These are phyloP conservation scores for Xylaria sp. DNA, from an alignment of 2,329 filamentous ascomycete species.

Conservation along the genomic window DNA sequence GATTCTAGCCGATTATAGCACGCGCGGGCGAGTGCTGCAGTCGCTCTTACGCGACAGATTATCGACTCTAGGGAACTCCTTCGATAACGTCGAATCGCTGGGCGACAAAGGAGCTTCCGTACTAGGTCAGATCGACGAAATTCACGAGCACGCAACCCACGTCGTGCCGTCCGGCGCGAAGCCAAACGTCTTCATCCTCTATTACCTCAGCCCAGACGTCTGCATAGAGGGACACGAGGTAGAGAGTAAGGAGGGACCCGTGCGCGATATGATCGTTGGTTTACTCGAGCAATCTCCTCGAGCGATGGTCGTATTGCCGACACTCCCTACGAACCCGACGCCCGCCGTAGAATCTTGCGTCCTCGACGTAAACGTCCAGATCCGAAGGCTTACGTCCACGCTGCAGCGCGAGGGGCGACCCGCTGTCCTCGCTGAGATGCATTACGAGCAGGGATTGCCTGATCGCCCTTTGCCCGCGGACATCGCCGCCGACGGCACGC, in stretches of 20 bases:
- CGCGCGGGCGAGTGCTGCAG: conserved; percentile 31
- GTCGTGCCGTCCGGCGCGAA: conserved; percentile 44
- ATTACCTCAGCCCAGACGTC: conserved; percentile 45
- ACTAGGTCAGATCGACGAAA: conserved; percentile 39
- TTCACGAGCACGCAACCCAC: conserved; percentile 41
- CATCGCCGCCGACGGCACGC: conserved; percentile 44
- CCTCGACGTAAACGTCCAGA: conserved; percentile 43
- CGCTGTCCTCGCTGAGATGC: conserved; percentile 47
- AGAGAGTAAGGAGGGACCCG: conserved; percentile 38
- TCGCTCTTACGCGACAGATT: background rate
- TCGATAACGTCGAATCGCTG: background rate
- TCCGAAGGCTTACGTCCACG: conserved; percentile 44
- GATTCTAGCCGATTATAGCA: conserved; percentile 46
- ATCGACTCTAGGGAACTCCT: background rate
- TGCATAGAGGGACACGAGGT: conserved; percentile 46
- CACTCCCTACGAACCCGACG: conserved; percentile 43
- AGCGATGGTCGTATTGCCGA: conserved; percentile 46
- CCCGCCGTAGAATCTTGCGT: conserved; percentile 44
- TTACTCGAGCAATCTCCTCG: conserved; percentile 41
- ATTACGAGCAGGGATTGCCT: conserved; percentile 45
- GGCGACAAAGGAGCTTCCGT: conserved; percentile 33
- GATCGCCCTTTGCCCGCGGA: conserved; percentile 40
- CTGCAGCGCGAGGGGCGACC: conserved; percentile 41
- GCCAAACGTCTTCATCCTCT: conserved; percentile 47
- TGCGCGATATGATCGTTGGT: conserved; percentile 42